phyloP scores from a whole-genome alignment of 192 early-diverging fungal species.

The Rhizophagus clarus region DNA sequence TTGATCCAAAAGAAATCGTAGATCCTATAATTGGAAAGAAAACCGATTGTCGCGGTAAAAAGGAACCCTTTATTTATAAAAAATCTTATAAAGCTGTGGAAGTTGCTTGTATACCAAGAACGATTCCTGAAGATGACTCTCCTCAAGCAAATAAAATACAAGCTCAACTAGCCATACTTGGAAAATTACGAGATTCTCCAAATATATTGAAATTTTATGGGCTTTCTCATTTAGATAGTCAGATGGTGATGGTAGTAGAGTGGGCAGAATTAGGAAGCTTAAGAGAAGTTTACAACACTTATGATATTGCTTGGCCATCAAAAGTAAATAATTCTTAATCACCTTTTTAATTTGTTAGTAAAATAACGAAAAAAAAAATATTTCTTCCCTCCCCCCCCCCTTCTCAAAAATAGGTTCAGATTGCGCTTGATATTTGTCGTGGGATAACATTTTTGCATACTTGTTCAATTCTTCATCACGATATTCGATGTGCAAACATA shows the following conservation, averaged over 20 bases:
- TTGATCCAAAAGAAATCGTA: neutral
- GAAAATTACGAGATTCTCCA: slow-evolving; percentile 7
- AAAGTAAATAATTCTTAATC: neutral
- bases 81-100: slow-evolving; percentile 11
- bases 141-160: neutral
- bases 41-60: neutral
- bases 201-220: slow-evolving; percentile 30
- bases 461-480: slow-evolving; percentile 20
- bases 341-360: neutral
- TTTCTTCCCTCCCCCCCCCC: no score
- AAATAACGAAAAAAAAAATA: no score
- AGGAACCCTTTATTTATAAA: slow-evolving; percentile 2
- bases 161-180: slow-evolving; percentile 22
- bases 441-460: slow-evolving; percentile 17
- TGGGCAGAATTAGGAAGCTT: slow-evolving; percentile 29
- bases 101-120: slow-evolving; percentile 2
- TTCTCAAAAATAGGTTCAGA: neutral
- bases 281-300: neutral
- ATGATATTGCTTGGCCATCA: neutral
- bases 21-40: neutral
- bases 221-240: slow-evolving; percentile 1
- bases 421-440: slow-evolving; percentile 23
- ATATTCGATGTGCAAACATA: slow-evolving; percentile 29
- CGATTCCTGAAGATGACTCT: neutral
- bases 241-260: slow-evolving; percentile 24